Conservation (phyloP, 306 rosid genomes). For the Vigna angularis region DNA sequence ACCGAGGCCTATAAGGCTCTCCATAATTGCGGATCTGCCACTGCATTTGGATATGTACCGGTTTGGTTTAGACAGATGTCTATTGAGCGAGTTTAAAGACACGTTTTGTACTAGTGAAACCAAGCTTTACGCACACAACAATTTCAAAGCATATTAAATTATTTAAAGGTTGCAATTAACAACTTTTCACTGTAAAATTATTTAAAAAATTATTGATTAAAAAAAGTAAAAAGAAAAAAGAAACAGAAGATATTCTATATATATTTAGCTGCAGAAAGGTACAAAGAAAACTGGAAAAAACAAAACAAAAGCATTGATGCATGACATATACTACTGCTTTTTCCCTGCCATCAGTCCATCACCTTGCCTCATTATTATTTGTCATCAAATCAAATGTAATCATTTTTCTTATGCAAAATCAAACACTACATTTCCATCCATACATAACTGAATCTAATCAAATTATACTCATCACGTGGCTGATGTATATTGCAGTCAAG, state of each 20-base stretch:
- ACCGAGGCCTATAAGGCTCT: no score
- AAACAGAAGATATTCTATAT: neutral
- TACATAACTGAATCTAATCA: neutral
- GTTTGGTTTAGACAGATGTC: no score
- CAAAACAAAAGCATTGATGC: neutral
- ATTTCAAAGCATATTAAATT: no score
- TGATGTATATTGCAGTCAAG: slow-evolving; percentile 38
- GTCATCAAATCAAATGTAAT: slow-evolving; percentile 12
- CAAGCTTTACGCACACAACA: no score
- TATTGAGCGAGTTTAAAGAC: no score
- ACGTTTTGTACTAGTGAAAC: no score
- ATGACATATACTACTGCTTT: slow-evolving; percentile 14
- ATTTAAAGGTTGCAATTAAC: no score
- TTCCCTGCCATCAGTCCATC: slow-evolving; percentile 17
- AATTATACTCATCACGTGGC: slow-evolving; percentile 46
- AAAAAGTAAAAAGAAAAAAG: no score
- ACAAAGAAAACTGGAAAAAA: neutral
- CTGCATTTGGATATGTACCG: no score
- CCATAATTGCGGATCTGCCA: no score
- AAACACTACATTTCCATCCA: slow-evolving; percentile 18
- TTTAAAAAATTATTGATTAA: no score
- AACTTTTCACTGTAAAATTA: no score
- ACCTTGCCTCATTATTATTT: slow-evolving; percentile 22
- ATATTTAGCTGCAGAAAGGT: neutral
- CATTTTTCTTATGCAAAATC: slow-evolving; percentile 4